phyloP scores from a whole-genome alignment of 495 filamentous ascomycete species.

The Neurospora sp. region DNA sequence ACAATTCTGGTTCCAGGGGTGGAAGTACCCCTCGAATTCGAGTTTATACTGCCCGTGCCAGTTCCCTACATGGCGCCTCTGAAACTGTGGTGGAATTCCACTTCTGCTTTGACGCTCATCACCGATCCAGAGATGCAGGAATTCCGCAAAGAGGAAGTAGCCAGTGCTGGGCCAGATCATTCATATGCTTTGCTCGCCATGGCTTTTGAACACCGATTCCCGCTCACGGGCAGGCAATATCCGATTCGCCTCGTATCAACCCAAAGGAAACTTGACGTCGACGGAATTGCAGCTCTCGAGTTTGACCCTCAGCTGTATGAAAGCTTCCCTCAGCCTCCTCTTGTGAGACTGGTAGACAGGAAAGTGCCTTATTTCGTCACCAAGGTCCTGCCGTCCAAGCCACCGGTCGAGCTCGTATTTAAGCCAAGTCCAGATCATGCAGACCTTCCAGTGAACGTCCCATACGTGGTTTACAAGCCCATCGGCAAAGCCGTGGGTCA shows the following conservation, averaged over 20 bases:
- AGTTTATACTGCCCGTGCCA: constrained; percentile 34
- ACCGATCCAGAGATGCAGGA: constrained; percentile 20
- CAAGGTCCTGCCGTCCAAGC: constrained; percentile 26
- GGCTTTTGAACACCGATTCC: constrained; percentile 34
- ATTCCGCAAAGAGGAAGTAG: background rate
- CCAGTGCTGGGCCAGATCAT: constrained; percentile 25
- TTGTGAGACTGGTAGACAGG: constrained; percentile 20
- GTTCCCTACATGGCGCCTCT: constrained; percentile 34
- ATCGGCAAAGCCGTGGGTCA: constrained; percentile 24
- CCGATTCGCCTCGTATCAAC: constrained; percentile 24
- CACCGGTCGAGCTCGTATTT: constrained; percentile 16
- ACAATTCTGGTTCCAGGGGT: constrained; percentile 23
- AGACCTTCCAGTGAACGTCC: constrained; percentile 24
- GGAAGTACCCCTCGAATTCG: constrained; percentile 26
- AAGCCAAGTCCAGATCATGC: constrained; percentile 13
- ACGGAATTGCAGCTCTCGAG: constrained; percentile 4
- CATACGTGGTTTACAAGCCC: constrained; percentile 38
- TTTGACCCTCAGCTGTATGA: constrained; percentile 7
- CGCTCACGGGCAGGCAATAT: constrained; percentile 26
- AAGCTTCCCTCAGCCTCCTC: constrained; percentile 3
- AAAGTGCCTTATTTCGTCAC: constrained; percentile 24
- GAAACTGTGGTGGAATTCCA: constrained; percentile 39
- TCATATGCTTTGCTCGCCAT: constrained; percentile 40
- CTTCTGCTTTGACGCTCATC: constrained; percentile 30
- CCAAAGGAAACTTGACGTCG: constrained; percentile 6